Base-by-base conservation (phyloP, 2,329 filamentous ascomycete species). In the Colletotrichum acutatum region DNA sequence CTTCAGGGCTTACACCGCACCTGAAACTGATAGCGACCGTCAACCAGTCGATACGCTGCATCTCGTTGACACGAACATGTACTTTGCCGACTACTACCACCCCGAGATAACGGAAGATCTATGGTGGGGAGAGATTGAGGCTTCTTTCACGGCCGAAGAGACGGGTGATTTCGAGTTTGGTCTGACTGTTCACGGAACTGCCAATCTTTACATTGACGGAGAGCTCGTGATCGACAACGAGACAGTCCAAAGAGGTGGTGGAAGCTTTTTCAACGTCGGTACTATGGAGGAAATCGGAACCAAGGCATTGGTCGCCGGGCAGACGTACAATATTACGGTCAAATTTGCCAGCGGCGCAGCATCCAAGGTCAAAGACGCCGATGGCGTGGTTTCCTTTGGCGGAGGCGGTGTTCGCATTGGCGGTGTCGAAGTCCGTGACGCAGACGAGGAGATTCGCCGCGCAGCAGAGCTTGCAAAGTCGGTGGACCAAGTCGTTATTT, bases 401-500 rank as follows among this genome's bases (percentile, higher is more conserved):
- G 52, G 62, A 14, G 67, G 71, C 26, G 71, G 58, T 4, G 24
- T 65, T n/a, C 59, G 67, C 4, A 56, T 74, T 5, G 67, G 71
- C 3, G 53, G 63, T n/a, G 52, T 37, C 30, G 58, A 64, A n/a
- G 37, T 32, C 6, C 66, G 74, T 1, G 56, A 75, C 8, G 53
- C 60, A 1, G 68, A 72, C 3, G 52, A 74, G 16, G 73, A 61
- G 5, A 73, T 78, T 28, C 12, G 12, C 14, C 61, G 68, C 9
- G 76, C 76, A 0, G 68, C 73, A 4, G 53, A 66, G 7, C 32
- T 88, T 8, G 91, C 91, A 11, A 84, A 85, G 74, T 82, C 85
- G 19, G 87, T 87, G 0, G 90, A 92, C 37, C 86, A 91, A 53
- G 90, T 91, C 3, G 84, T 91, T 56, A 62, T 80, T 0, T 69